Base-by-base conservation (phyloP, 805 yeast genomes). In the Ogataea paradorogensis region DNA sequence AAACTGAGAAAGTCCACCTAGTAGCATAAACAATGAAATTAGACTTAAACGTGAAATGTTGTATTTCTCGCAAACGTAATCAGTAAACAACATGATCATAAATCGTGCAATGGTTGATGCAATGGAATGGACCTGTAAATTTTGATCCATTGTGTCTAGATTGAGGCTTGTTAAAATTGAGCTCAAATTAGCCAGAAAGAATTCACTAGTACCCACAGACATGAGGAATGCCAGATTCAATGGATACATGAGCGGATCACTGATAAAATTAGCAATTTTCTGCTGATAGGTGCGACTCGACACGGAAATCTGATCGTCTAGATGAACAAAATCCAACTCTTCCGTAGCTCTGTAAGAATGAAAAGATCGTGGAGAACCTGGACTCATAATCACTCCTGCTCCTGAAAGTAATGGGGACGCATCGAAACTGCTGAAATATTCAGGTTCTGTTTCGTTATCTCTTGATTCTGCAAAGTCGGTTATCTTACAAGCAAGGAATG, bases 161-260 rank as follows among this genome's bases (percentile, higher is more conserved):
- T 51, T 24, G 11, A 59, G 39, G 33, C 55, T 56, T 10, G 31
- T 45, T 28, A 61, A 44, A n/a, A 62, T 56, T 5, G 67, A 58
- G 38, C 90, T 90, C 71, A 90, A 73, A 56, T 90, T 87, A 40
- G 88, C 84, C 49, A 86, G 77, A 60, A 81, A 89, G 72, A 89
- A 83, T 53, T 90, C 98, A 35, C 87, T 70, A 1, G 95, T 89
- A 0, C 97, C 96, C 28, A 87, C 65, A 18, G 83, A 76, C 33
- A 84, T 64, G 22, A 88, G 65, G 43, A 88, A 74, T 10, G 88
- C 75, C 5, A 74, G 43, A 26, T 85, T 67, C 15, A 88, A 64
- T 2, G 84, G 55, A 71, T 88, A 84, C 38, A 88, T 76, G 2
- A 82, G 71, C 9, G 72, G 71, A 52, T 84, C 88, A 13, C 27